These are phyloP conservation scores for Dothideomycetidae sp. DNA, from an alignment of 2,329 filamentous ascomycete genomes.

Conservation along the genomic window DNA sequence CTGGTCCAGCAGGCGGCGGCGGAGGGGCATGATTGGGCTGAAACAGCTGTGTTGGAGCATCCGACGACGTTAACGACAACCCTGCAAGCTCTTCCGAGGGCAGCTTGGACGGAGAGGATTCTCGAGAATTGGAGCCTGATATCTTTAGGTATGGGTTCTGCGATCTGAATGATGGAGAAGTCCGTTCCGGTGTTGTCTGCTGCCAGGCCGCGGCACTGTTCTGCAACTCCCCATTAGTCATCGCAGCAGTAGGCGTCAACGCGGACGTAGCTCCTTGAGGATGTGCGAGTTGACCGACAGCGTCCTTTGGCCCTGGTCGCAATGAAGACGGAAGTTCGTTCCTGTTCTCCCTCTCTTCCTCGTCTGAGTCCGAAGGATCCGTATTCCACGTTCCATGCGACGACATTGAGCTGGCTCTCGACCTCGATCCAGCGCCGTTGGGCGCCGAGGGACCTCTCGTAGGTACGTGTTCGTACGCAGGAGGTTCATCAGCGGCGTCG, in stretches of 20 bases:
- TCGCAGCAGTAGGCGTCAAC: conserved; percentile 6
- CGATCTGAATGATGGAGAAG: conserved; percentile 21
- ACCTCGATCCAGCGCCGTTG: conserved; percentile 7
- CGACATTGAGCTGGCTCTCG: conserved; percentile 14
- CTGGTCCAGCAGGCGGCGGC: background rate
- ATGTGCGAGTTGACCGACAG: conserved; percentile 7
- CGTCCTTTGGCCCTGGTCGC: conserved; percentile 12
- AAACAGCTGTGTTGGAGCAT: background rate
- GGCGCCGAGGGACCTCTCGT: conserved; percentile 3
- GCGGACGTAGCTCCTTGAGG: conserved; percentile 3
- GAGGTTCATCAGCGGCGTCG: conserved; percentile 14
- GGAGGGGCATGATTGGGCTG: conserved; percentile 1
- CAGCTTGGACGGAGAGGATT: conserved; percentile 28
- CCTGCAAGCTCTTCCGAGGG: conserved; percentile 28
- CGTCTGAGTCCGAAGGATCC: conserved; percentile 19
- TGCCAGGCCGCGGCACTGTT: conserved; percentile 6
- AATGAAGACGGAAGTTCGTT: conserved; percentile 23
- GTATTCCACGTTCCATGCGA: conserved; percentile 25
- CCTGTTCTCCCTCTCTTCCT: conserved; percentile 15
- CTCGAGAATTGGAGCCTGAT: conserved; percentile 21
- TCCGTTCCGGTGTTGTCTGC: conserved; percentile 3
- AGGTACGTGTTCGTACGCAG: conserved; percentile 19
- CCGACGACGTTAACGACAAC: conserved; percentile 19
- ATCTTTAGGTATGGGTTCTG: conserved; percentile 32
- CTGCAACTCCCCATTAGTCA: conserved; percentile 5